phyloP scores from a whole-genome alignment of 1,139 yeast species.

The Protomyces gravidus region DNA sequence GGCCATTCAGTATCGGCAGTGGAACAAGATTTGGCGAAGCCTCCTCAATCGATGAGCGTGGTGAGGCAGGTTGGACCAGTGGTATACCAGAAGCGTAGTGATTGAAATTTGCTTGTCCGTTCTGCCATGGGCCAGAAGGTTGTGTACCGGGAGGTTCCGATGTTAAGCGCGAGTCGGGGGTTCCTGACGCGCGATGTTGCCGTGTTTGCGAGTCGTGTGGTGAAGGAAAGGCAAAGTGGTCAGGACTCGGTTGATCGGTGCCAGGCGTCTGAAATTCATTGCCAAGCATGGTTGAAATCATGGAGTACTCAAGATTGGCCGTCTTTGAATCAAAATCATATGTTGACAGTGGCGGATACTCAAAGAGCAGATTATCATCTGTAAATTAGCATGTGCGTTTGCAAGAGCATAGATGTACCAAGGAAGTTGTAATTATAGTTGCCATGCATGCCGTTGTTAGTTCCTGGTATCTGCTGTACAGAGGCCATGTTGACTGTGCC shows the following conservation, averaged over 20 bases:
- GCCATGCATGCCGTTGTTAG: neutral
- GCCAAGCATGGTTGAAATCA: conserved; percentile 63
- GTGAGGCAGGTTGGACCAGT: neutral
- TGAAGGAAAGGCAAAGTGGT: conserved; percentile 10
- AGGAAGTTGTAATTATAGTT: neutral
- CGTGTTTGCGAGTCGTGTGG: neutral
- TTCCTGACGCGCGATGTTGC: neutral
- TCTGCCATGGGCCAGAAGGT: neutral
- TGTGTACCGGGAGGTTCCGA: neutral
- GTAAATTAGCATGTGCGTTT: neutral
- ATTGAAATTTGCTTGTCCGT: neutral
- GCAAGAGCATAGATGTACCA: neutral
- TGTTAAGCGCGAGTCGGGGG: neutral
- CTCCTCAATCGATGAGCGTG: neutral
- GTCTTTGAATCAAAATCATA: conserved; percentile 63
- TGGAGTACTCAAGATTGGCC: conserved; percentile 76
- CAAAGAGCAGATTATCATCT: conserved; percentile 22
- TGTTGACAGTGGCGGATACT: conserved; percentile 18
- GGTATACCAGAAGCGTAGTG: neutral
- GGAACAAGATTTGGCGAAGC: neutral
- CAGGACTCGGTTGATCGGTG: conserved; percentile 21
- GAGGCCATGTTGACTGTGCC: conserved; percentile 1
- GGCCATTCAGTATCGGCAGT: neutral
- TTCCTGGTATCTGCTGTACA: neutral
- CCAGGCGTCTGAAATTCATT: conserved; percentile 31